Base-by-base conservation (phyloP, 441 rosid genomes). In the Euphorbia celastroides region DNA sequence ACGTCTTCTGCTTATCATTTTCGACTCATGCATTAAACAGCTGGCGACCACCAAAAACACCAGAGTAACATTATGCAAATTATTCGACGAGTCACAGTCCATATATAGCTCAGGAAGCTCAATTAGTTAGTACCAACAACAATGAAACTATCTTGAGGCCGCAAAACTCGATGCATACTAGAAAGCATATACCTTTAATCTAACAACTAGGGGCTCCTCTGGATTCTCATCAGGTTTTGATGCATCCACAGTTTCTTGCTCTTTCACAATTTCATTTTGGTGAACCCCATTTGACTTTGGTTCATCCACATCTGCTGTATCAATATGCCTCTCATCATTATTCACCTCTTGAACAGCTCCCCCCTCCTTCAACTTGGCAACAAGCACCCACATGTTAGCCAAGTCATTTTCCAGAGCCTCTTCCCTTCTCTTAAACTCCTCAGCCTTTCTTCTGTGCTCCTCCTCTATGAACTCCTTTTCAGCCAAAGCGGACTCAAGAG, bases 331-430 rank as follows among this genome's bases (percentile, higher is more conserved):
- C 80, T 76, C 83, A 57, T 75, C 81, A 9, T 64, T 60, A 70
- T 74, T 83, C 73, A 75, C 57, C 75, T 82, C 88, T 2, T 86
- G 78, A 67, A 78, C 60, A 27, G 74, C 79, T 57, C 86, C 90
- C 52, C 83, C 92, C 79, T 87, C 92, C 92, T 94, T 94, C 69
- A 94, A 78, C 82, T 87, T 90, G 52, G 99, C 97, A 75, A 94
- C 99, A 78, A 94, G 97, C 41, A 94, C 95, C 98, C 99, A 92
- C 99, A 94, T 94, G 75, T 90, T 92, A 51, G 99, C 97, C 66
- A 92, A 77, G 77, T 94, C 99, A 74, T 90, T 94, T 83, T 94
- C 99, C 59, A 92, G 72, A 70, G 93, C 85, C 78, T 87, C 96
- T 72, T 95, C 98, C 77, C 90, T 86, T 75, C 68, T 87, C 88